Evolutionary conservation across 345 rosid genomes (phyloP).

Genomic region (Salix dunnii): DNA sequence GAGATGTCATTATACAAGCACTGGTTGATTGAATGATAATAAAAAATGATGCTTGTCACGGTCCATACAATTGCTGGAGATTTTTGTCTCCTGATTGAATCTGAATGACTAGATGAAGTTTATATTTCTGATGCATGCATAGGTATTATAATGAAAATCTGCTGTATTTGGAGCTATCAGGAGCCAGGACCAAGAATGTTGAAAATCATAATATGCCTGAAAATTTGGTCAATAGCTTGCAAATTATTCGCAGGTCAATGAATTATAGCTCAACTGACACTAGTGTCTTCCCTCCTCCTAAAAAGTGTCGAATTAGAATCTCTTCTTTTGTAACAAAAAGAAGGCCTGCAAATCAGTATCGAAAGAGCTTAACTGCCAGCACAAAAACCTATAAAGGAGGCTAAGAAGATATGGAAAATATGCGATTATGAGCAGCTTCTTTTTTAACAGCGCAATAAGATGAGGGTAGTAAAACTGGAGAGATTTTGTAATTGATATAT

Average conservation of each 20-base stretch:
- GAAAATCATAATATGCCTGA: not conserved
- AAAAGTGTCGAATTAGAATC: too few species aligned
- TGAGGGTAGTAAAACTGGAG: not conserved
- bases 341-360: not conserved
- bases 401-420: too few species aligned
- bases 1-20: not conserved
- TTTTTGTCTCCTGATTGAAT: not conserved
- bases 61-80: not conserved
- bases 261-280: too few species aligned
- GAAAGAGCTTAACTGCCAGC: too few species aligned
- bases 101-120: not conserved
- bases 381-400: too few species aligned
- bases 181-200: not conserved
- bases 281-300: too few species aligned
- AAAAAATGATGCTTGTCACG: not conserved
- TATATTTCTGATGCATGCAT: not conserved
- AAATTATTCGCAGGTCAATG: not conserved
- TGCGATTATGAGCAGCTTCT: not conserved
- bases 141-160: not conserved
- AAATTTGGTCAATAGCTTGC: not conserved
- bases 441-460: not conserved
- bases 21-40: not conserved
- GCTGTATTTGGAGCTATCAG: not conserved
- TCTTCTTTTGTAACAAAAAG: too few species aligned
- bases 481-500: not conserved